Conservation (phyloP, 305 asterid genomes). For the Fraxinus sp. region DNA sequence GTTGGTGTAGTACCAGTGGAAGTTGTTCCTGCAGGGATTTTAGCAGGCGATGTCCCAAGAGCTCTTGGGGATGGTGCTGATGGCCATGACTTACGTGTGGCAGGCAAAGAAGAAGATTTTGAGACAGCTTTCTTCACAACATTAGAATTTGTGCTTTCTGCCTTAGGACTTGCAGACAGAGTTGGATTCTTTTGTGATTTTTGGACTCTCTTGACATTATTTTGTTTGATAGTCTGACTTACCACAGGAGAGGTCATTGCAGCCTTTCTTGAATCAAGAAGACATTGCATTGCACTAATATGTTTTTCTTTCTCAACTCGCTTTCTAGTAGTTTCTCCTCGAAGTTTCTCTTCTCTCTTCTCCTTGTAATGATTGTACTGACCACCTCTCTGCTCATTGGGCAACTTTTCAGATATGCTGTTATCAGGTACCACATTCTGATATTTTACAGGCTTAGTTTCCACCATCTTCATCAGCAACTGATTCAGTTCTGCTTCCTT, state of each 20-base stretch:
- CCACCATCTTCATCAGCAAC: conserved; percentile 83
- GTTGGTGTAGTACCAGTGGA: conserved; percentile 43
- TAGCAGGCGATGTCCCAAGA: conserved; percentile 59
- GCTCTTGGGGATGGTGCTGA: conserved; percentile 63
- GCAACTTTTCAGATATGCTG: conserved; percentile 55
- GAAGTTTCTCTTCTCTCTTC: conserved; percentile 73
- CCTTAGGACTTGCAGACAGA: conserved; percentile 52
- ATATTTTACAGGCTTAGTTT: conserved; percentile 68
- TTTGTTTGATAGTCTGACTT: conserved; percentile 46
- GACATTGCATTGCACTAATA: conserved; percentile 42
- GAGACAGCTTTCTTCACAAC: conserved; percentile 54
- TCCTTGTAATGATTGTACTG: conserved; percentile 61
- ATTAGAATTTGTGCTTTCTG: conserved; percentile 47
- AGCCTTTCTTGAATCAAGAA: conserved; percentile 53
- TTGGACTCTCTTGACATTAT: conserved; percentile 54
- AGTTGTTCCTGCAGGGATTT: conserved; percentile 42
- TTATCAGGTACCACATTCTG: conserved; percentile 38
- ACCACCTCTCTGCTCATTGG: conserved; percentile 61
- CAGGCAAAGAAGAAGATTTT: conserved; percentile 61
- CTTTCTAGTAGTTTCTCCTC: conserved; percentile 53
- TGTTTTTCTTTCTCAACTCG: conserved; percentile 57
- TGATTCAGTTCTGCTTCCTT: conserved; percentile 91
- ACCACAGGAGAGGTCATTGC: conserved; percentile 42
- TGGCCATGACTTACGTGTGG: conserved; percentile 86
- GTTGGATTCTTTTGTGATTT: conserved; percentile 48